These are phyloP conservation scores for Wickerhamiella domercqiae DNA, from an alignment of 805 yeast species.

Conservation along the genomic window DNA sequence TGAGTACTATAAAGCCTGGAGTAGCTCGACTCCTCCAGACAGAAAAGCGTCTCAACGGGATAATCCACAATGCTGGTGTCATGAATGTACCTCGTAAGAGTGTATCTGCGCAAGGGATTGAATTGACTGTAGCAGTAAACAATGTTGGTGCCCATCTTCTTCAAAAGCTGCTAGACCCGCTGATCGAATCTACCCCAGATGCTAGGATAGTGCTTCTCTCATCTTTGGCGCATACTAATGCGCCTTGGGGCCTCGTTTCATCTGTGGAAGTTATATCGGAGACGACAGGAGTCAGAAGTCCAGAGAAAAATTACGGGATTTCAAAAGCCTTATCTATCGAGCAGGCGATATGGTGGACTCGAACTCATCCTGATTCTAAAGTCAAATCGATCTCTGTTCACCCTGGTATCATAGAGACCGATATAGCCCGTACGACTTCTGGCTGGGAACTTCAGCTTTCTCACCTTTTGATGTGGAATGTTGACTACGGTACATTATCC, in stretches of 20 bases:
- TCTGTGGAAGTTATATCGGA: constrained; percentile 3
- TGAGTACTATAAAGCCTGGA: constrained; percentile 29
- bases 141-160: constrained; percentile 33
- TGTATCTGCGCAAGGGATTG: constrained; percentile 31
- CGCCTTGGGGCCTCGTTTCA: constrained; percentile 23
- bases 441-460: not conserved
- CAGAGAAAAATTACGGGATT: constrained; percentile 26
- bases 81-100: constrained; percentile 23
- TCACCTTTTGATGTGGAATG: constrained; percentile 10
- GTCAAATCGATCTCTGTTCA: constrained; percentile 26
- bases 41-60: constrained; percentile 23
- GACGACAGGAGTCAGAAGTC: constrained; percentile 7
- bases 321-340: constrained; percentile 30
- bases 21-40: constrained; percentile 19
- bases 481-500: constrained; percentile 30
- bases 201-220: constrained; percentile 34
- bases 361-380: constrained; percentile 21
- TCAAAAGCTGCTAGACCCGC: constrained; percentile 24
- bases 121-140: constrained; percentile 33
- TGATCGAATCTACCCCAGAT: constrained; percentile 25
- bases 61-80: constrained; percentile 27
- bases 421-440: constrained; percentile 21
- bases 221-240: constrained; percentile 25
- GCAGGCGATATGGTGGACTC: constrained; percentile 27
- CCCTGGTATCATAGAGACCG: constrained; percentile 30